Conservation (phyloP, 2,329 filamentous ascomycete species). For the Ceratocystis cacaofunesta region DNA sequence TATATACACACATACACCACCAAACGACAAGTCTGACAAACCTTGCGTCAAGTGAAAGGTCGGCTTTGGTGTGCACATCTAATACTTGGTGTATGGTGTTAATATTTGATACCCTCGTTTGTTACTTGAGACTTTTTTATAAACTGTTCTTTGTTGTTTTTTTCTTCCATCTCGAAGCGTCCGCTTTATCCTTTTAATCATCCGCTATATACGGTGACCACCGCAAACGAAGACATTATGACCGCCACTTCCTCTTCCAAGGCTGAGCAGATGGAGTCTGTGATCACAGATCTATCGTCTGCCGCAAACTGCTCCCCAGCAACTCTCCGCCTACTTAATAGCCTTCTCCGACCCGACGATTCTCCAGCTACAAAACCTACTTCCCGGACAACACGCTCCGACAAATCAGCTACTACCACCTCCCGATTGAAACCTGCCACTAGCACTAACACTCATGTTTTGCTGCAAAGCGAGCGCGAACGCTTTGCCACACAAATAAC, state of each 20-base stretch:
- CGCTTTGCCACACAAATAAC: constrained; percentile 58
- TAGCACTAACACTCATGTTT: constrained; percentile 20
- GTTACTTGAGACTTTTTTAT: neutral
- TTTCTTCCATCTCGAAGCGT: neutral
- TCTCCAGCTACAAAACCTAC: constrained; percentile 8
- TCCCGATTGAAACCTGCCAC: constrained; percentile 24
- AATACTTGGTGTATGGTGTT: neutral
- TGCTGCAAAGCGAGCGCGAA: constrained; percentile 46
- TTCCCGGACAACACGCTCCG: constrained; percentile 18
- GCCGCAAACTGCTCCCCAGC: constrained; percentile 13
- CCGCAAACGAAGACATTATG: neutral
- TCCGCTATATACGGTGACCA: neutral
- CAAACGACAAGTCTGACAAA: neutral
- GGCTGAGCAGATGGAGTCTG: constrained; percentile 14
- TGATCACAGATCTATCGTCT: constrained; percentile 13
- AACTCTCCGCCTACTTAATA: constrained; percentile 14
- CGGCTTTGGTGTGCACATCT: neutral
- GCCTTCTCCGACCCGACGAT: constrained; percentile 14
- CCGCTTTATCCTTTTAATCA: neutral
- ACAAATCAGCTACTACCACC: constrained; percentile 20
- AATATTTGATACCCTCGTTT: neutral
- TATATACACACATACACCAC: neutral
- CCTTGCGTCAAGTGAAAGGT: neutral
- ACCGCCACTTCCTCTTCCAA: constrained; percentile 1
- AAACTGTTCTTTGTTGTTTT: neutral